Evolutionary conservation across 495 filamentous ascomycete genomes (phyloP).

Genomic region (Penicillium roqueforti): DNA sequence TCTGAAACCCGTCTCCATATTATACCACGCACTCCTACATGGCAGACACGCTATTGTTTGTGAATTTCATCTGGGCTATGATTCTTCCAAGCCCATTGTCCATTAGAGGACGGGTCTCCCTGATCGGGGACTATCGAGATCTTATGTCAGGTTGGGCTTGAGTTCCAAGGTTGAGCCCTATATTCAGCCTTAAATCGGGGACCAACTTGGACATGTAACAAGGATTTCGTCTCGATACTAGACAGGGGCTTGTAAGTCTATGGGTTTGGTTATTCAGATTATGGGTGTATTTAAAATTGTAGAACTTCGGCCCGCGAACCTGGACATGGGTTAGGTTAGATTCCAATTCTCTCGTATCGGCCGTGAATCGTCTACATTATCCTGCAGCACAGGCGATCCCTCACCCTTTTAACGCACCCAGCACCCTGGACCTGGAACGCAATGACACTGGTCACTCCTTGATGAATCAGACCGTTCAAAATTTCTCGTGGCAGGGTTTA

Average conservation of each 20-base stretch:
- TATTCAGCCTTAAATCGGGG: constrained; percentile 6
- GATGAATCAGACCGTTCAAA: constrained; percentile 37
- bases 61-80: background rate
- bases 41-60: background rate
- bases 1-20: too few relatives aligned
- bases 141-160: constrained; percentile 3
- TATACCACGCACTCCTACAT: background rate
- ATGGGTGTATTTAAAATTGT: constrained; percentile 7
- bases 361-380: background rate
- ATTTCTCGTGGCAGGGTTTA: constrained; percentile 58
- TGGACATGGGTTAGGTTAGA: background rate
- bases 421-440: constrained; percentile 26
- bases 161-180: background rate
- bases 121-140: background rate
- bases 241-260: background rate
- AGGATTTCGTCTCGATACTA: background rate
- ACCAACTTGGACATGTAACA: constrained; percentile 1
- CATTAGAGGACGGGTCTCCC: background rate
- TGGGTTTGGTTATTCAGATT: background rate
- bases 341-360: background rate
- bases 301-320: background rate
- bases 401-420: background rate
- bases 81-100: background rate
- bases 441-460: constrained; percentile 30
- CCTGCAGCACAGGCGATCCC: constrained; percentile 11